Evolutionary conservation across 495 filamentous ascomycete species (phyloP).

Genomic region (Aeminium ludgeri): DNA sequence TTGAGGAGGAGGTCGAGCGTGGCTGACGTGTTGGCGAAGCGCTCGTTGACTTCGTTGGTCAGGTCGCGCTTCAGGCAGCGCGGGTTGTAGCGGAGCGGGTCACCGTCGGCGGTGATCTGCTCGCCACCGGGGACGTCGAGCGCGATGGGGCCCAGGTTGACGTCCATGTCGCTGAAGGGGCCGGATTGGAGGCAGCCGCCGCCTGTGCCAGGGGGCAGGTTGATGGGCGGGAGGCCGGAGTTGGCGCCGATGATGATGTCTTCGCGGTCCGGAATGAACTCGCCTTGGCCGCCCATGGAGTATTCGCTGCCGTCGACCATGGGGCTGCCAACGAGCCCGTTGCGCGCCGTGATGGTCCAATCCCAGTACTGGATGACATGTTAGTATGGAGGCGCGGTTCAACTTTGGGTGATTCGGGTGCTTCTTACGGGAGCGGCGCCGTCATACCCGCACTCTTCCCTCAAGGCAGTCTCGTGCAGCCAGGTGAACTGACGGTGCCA

Average conservation of each 20-base stretch:
- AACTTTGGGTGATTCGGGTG: conserved; percentile 21
- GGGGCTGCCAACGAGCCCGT: conserved; percentile 17
- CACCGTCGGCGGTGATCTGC: conserved; percentile 12
- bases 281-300: conserved; percentile 34
- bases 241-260: conserved; percentile 13
- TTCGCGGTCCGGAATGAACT: conserved; percentile 19
- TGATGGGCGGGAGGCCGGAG: conserved; percentile 11
- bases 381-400: neutral
- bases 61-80: conserved; percentile 53
- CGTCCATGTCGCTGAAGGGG: conserved; percentile 20
- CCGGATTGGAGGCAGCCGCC: conserved; percentile 23
- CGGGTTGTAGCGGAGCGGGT: conserved; percentile 34
- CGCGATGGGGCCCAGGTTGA: conserved; percentile 23
- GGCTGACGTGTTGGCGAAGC: conserved; percentile 36
- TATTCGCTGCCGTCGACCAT: conserved; percentile 32
- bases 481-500: conserved; percentile 57
- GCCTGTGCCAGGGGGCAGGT: conserved; percentile 19
- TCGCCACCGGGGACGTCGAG: conserved; percentile 11
- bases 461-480: conserved; percentile 48
- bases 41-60: conserved; percentile 28
- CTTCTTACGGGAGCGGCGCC: conserved; percentile 22
- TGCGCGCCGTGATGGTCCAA: conserved; percentile 18
- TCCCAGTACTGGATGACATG: conserved; percentile 19
- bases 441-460: conserved; percentile 53
- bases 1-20: conserved; percentile 31